Evolutionary conservation across 106 monocot species (phyloP), one percentile per base, ranked within the genome.

Genomic region (Allium sativum): DNA sequence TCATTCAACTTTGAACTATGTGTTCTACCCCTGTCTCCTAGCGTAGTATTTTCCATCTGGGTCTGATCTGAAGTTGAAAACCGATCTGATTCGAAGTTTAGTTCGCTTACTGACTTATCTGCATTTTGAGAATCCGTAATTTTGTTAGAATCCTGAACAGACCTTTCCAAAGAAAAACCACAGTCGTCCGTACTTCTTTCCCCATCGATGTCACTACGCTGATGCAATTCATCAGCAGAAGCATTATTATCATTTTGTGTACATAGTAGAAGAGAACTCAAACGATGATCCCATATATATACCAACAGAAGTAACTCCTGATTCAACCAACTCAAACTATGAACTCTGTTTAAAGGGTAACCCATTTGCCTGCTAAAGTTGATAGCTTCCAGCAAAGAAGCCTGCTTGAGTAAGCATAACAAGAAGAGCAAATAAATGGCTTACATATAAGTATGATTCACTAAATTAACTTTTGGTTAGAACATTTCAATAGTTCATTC

Each of bases 211-310:
- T 57, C 65, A 46, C 4, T 41, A 45, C 53, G 56, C 53, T 73
- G 52, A 18, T 45, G 31, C 10, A 19, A 54, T 55, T 31, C 56
- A 74, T 59, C 70, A 41, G 0, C 13, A 61, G 43, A 57, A 55
- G 18, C 45, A 61, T 72, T 56, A 44, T 42, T 45, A 21, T 57
- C 48, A 60, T 53, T 68, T 53, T 31, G 31, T 31, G 21, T 52
- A 46, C 21, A 55, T 45, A 53, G 65, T 21, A 77, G 52, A 71
- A 88, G 77, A 55, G 66, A 77, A 71, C 78, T 67, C 44, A 93
- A 66, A 47, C 93, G 87, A 15, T 47, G 62, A 53, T 93, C 93
- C 93, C 93, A 93, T 44, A 88, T 70, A 63, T 79, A 88, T 1
- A 78, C 67, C 72, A 48, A 68, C 59, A 93, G 74, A 65, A 84